phyloP scores from a whole-genome alignment of 169 alveolate species.

The Plasmodium coatneyi region DNA sequence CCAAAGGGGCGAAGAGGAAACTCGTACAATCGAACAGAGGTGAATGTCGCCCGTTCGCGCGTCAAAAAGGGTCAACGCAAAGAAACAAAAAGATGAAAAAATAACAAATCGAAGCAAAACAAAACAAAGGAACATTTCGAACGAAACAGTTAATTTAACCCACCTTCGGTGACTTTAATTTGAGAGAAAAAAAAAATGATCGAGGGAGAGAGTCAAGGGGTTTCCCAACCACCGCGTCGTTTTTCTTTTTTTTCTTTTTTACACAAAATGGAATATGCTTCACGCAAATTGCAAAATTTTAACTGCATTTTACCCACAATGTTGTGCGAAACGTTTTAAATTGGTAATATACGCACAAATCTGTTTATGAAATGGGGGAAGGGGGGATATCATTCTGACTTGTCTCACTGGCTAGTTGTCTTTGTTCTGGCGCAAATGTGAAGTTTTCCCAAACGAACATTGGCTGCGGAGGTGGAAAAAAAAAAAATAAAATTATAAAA shows the following conservation, averaged over 20 bases:
- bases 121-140: not conserved
- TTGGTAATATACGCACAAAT: not conserved
- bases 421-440: not conserved
- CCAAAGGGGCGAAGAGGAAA: not conserved
- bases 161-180: not conserved
- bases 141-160: not conserved
- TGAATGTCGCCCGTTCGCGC: not conserved
- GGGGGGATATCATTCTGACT: not conserved
- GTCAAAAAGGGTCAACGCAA: not conserved
- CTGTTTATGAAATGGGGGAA: not conserved
- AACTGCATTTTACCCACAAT: not conserved
- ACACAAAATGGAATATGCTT: conserved; percentile 9
- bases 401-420: not conserved
- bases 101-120: not conserved
- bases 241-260: not conserved
- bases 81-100: not conserved
- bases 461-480: conserved; percentile 16
- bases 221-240: not conserved
- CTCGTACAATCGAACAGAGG: not conserved
- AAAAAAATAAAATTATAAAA: not conserved
- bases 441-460: conserved; percentile 22
- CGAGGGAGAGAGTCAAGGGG: conserved; percentile 24
- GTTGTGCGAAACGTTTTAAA: not conserved
- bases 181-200: not conserved
- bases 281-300: not conserved